Conservation (phyloP, 805 yeast species). For the Metschnikowia sp. region DNA sequence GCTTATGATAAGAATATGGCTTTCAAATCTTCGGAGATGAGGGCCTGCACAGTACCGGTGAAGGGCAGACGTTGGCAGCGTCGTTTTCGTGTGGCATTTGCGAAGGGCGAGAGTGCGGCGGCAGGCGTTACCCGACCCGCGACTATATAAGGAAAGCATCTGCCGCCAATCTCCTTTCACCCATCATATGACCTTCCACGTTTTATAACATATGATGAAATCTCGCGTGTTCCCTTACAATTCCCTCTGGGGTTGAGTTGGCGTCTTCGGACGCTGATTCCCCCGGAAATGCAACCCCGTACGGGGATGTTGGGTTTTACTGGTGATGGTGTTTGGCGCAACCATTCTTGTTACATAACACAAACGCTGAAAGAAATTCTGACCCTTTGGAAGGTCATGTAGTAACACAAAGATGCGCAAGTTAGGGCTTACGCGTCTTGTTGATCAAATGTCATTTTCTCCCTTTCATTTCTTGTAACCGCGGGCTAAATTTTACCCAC, state of each 20-base stretch:
- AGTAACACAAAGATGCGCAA: neutral
- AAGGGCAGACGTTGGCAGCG: neutral
- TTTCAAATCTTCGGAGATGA: slow-evolving; percentile 5
- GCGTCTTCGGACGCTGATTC: slow-evolving; percentile 26
- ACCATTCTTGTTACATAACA: slow-evolving; percentile 44
- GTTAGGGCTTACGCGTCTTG: too few species aligned
- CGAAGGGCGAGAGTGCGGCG: neutral
- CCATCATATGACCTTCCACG: slow-evolving; percentile 60
- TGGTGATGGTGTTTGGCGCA: slow-evolving; percentile 53
- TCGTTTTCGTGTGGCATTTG: neutral
- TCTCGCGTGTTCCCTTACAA: slow-evolving; percentile 50
- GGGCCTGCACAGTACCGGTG: slow-evolving; percentile 7
- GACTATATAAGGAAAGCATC: slow-evolving; percentile 18
- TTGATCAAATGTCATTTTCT: neutral
- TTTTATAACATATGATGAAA: slow-evolving; percentile 61
- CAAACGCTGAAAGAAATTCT: slow-evolving; percentile 45
- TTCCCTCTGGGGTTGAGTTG: slow-evolving; percentile 44
- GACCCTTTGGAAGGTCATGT: slow-evolving; percentile 29
- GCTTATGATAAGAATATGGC: neutral
- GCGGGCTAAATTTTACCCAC: neutral
- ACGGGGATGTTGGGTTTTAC: slow-evolving; percentile 37
- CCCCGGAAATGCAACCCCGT: slow-evolving; percentile 31
- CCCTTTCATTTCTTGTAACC: too few species aligned
- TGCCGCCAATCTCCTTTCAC: slow-evolving; percentile 15
- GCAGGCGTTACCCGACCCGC: slow-evolving; percentile 22